Base-by-base conservation (phyloP, 1,284 basidiomycete genomes). In the Moesziomyces globuligerus region DNA sequence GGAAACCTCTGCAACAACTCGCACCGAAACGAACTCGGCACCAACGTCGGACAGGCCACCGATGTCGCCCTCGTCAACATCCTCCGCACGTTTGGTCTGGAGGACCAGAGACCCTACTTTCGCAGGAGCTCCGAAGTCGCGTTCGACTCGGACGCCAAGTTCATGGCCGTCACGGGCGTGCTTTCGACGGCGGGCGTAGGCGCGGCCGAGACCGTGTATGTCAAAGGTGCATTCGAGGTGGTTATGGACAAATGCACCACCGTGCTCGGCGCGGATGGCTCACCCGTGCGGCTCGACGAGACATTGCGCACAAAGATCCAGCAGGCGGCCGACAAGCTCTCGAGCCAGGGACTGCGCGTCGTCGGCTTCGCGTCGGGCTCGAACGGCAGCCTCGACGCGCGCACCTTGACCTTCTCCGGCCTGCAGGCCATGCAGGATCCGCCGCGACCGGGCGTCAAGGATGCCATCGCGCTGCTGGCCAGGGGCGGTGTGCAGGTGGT, bases 361-460 rank as follows among this genome's bases (percentile, higher is more conserved):
- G 88, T 98, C 40, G 93, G 90, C 1, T 91, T 95, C 87, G 94
- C 93, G 1, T 93, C 90, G 66, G 93, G 93, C 0, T 18, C 53
- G 0, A 34, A 17, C 13, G 58, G 51, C 25, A 54, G 48, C 45
- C 57, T 72, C 4, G 84, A 82, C 18, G 73, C 80, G 17, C 83
- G 85, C 26, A 89, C 89, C 62, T 86, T 97, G 20, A 87, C 94
- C 1, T 98, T 98, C 81, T 90, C 88, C 4, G 95, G 94, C 0
- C 93, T 96, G 84, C 89, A 93, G 80, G 94, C 92, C 3, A 98
- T 98, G 93, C 86, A 91, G 60, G 95, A 98, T 82, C 95, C 95
- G 3, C 95, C 95, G 0, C 86, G 95, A 41, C 90, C 90, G 71
- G 94, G 94, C 23, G 94, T 98, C n/a, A 89, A 90, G 2, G 91